Evolutionary conservation across 1,284 basidiomycete genomes (phyloP).

Genomic region (Cerioporus squamosus): DNA sequence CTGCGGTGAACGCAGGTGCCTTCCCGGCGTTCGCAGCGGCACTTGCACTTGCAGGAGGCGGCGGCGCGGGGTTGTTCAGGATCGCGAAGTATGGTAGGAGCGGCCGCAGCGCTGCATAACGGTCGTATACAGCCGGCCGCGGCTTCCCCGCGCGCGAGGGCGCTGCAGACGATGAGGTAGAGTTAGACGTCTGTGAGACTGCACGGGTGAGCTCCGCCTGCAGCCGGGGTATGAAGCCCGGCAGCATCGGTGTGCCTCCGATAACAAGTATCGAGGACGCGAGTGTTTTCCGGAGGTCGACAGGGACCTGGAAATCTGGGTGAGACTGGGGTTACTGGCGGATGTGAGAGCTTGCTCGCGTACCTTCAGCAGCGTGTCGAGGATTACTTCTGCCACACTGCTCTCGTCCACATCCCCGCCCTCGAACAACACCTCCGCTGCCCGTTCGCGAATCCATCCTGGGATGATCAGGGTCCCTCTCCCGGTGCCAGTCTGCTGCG

Average conservation of each 20-base stretch:
- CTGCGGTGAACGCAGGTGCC: slow-evolving; percentile 85
- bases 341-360: slow-evolving; percentile 1
- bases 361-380: slow-evolving; percentile 82
- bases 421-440: slow-evolving; percentile 90
- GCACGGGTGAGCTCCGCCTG: slow-evolving; percentile 73
- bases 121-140: slow-evolving; percentile 61
- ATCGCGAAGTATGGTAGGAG: slow-evolving; percentile 77
- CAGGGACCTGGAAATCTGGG: slow-evolving; percentile 64
- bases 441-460: slow-evolving; percentile 93
- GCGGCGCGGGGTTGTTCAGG: slow-evolving; percentile 79
- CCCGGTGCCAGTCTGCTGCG: slow-evolving; percentile 70
- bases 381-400: slow-evolving; percentile 80
- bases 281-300: slow-evolving; percentile 85
- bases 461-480: slow-evolving; percentile 85
- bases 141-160: slow-evolving; percentile 39
- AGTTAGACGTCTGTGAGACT: slow-evolving; percentile 49
- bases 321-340: too few relatives aligned
- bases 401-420: slow-evolving; percentile 86
- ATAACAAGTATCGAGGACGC: slow-evolving; percentile 82
- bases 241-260: slow-evolving; percentile 91
- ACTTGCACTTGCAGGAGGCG: slow-evolving; percentile 36
- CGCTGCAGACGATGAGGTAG: slow-evolving; percentile 35
- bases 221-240: slow-evolving; percentile 89
- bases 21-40: slow-evolving; percentile 66
- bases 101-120: slow-evolving; percentile 72